phyloP scores from a whole-genome alignment of 2,329 filamentous ascomycete genomes.

The Rugonectria rugulosa region DNA sequence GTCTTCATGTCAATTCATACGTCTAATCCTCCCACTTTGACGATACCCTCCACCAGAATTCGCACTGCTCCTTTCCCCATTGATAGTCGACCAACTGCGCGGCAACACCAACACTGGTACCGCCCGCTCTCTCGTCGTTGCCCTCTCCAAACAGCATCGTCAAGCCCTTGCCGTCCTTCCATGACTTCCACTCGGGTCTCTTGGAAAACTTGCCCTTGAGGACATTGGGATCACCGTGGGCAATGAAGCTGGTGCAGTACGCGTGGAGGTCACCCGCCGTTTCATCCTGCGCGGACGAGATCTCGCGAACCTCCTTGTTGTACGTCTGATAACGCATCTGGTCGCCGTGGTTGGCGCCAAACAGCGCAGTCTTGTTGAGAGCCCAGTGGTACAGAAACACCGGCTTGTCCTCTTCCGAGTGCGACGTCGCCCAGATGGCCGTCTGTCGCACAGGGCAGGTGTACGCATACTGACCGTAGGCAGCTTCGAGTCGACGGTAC shows the following conservation, averaged over 20 bases:
- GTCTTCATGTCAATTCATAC: background rate
- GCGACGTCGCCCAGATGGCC: constrained; percentile 31
- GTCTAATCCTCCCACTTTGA: constrained; percentile 41
- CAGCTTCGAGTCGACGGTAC: constrained; percentile 32
- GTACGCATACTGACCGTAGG: constrained; percentile 35
- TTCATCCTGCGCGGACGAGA: constrained; percentile 42
- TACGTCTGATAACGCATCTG: constrained; percentile 47
- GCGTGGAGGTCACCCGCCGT: constrained; percentile 31
- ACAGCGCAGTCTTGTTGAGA: constrained; percentile 35
- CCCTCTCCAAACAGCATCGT: constrained; percentile 56
- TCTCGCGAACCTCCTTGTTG: constrained; percentile 45
- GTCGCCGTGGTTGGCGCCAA: constrained; percentile 35
- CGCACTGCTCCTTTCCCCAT: constrained; percentile 53
- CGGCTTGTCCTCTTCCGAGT: constrained; percentile 23
- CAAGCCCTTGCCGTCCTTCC: constrained; percentile 35
- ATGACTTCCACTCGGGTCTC: constrained; percentile 36
- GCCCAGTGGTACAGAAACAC: constrained; percentile 43
- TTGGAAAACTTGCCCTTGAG: constrained; percentile 31
- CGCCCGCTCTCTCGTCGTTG: constrained; percentile 58
- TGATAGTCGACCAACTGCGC: constrained; percentile 50
- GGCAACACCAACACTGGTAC: constrained; percentile 43
- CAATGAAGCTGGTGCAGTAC: constrained; percentile 35
- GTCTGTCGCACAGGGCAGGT: constrained; percentile 35
- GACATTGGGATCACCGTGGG: constrained; percentile 30
- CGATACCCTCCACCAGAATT: constrained; percentile 53